Base-by-base conservation (phyloP, 1,284 basidiomycete species). In the Veloboletus limbatus region DNA sequence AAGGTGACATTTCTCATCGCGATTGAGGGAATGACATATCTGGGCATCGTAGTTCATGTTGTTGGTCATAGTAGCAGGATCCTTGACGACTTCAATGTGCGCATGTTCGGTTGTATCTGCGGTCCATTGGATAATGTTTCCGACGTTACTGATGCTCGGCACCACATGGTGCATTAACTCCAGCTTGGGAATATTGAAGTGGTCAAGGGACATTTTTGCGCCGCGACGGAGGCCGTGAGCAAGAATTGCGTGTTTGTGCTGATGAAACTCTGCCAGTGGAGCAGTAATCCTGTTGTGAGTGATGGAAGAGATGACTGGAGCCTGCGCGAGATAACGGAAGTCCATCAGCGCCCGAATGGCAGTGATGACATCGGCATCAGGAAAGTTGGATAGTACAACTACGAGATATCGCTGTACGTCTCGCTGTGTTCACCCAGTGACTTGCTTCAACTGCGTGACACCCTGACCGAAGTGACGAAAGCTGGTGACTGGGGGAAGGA, bases 91-190 rank as follows among this genome's bases (percentile, higher is more conserved):
- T 21, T 34, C 32, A 21, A 34, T 34, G 20, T 34, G 32, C 3
- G 33, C 20, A 6, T 35, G 33, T 35, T 35, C 33, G 6, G 33
- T 35, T 4, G 33, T 35, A 16, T 35, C 33, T n/a, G 33, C 33
- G n/a, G 33, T 14, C 33, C 33, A 35, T 16, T 43, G 27, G 10
- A 45, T 8, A 4, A 27, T 10, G 3, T 2, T 9, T 11, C 25
- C 7, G 10, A 39, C 9, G 1, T 39, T n/a, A 3, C 2, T 20
- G n/a, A 69, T 63, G 40, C 51, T 63, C 2, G 57, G 48, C 9
- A 59, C 49, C 2, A 69, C 55, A 32, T 56, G 60, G 32, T 68
- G 66, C 18, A 69, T 35, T 6, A 66, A 53, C 42, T 68, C 62
- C 0, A 69, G 47, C 43, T 69, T 69, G 0, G 36, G 48, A 9